phyloP scores from a whole-genome alignment of 2,329 filamentous ascomycete genomes.

The Sphaceloma murrayae region DNA sequence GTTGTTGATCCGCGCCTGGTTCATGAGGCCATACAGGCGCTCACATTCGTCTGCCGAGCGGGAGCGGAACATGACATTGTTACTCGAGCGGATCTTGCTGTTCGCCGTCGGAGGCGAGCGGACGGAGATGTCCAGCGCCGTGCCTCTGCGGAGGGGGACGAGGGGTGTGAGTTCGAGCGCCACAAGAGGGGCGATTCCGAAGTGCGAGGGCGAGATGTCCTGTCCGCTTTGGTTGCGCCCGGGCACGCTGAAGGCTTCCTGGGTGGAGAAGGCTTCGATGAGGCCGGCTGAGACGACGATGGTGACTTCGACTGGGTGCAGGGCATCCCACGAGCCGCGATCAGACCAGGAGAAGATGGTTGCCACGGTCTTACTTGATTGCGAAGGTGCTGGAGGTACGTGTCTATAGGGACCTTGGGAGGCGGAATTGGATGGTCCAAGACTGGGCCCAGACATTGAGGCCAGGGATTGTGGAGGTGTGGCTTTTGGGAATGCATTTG shows the following conservation, averaged over 20 bases:
- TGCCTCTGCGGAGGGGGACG: constrained; percentile 82
- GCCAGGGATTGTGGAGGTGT: constrained; percentile 23
- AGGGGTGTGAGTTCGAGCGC: constrained; percentile 83
- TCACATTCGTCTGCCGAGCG: constrained; percentile 67
- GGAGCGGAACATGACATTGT: constrained; percentile 86
- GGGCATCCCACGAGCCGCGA: constrained; percentile 50
- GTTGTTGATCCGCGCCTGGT: constrained; percentile 83
- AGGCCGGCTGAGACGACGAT: constrained; percentile 55
- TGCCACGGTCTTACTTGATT: constrained; percentile 47
- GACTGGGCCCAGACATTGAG: constrained; percentile 39
- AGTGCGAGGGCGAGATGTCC: constrained; percentile 30
- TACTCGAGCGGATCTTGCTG: constrained; percentile 57
- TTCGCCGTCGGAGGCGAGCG: constrained; percentile 70
- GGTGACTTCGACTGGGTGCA: constrained; percentile 54
- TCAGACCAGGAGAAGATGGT: constrained; percentile 56
- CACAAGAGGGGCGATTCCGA: constrained; percentile 43
- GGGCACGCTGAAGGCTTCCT: constrained; percentile 37
- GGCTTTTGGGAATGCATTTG: constrained; percentile 28
- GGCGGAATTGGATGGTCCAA: constrained; percentile 71
- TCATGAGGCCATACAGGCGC: constrained; percentile 74
- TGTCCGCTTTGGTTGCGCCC: constrained; percentile 33
- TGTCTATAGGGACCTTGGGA: constrained; percentile 62
- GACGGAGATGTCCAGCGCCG: constrained; percentile 86
- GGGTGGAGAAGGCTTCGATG: constrained; percentile 53
- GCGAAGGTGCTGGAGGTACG: constrained; percentile 38